These are phyloP conservation scores for Haplosporangium gracile DNA, from an alignment of 192 early-diverging fungal genomes.

Conservation along the genomic window DNA sequence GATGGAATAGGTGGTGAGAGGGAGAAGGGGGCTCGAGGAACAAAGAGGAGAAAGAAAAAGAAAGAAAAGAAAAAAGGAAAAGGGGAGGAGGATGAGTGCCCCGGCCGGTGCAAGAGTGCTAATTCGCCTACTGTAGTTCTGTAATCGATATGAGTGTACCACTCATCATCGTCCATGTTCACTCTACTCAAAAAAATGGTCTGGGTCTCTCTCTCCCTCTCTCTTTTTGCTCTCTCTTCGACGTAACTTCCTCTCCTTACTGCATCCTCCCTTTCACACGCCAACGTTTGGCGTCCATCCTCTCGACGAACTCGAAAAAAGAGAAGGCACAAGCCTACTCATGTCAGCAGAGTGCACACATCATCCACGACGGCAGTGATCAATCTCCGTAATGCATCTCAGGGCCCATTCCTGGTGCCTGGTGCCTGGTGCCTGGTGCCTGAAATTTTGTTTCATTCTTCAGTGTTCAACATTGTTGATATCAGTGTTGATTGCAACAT, in stretches of 20 bases:
- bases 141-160: neutral
- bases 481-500: too few relatives aligned
- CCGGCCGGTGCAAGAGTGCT: neutral
- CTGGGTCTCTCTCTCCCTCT: neutral
- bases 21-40: slow-evolving; percentile 1
- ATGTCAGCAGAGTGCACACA: too few relatives aligned
- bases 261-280: neutral
- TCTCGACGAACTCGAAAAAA: too few relatives aligned
- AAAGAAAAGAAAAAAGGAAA: neutral
- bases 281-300: neutral
- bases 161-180: neutral
- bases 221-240: neutral
- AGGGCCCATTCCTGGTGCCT: neutral
- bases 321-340: too few relatives aligned
- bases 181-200: neutral
- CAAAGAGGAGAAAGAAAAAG: slow-evolving; percentile 6
- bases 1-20: neutral
- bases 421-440: neutral
- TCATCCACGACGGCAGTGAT: neutral
- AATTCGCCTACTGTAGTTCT: neutral
- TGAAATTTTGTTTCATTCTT: neutral
- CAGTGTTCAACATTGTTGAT: neutral
- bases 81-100: neutral
- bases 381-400: neutral
- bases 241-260: too few relatives aligned